Conservation (phyloP, 73 alveolate species). For the Paramecium sexaurelia region DNA sequence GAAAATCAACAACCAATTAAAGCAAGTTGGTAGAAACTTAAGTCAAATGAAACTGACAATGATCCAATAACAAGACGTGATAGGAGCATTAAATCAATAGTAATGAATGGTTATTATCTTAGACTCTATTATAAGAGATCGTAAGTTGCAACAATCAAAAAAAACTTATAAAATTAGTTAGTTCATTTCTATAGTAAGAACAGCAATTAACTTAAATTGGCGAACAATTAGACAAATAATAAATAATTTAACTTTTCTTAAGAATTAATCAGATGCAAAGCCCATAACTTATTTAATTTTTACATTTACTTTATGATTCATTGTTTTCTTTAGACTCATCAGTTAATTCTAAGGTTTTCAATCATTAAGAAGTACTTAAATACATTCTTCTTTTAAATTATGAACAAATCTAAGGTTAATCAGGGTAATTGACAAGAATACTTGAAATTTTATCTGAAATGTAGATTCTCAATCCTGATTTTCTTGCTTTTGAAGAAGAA, state of each 20-base stretch:
- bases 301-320: conserved; percentile 13
- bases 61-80: conserved; percentile 16
- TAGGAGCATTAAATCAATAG: background rate
- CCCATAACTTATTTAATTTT: background rate
- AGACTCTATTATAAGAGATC: background rate
- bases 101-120: background rate
- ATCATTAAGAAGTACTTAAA: background rate
- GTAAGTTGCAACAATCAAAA: background rate
- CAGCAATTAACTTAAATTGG: background rate
- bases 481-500: background rate
- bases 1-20: background rate
- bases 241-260: background rate
- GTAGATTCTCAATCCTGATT: conserved; percentile 9
- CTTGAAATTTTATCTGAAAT: conserved; percentile 2
- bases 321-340: background rate
- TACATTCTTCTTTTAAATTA: background rate
- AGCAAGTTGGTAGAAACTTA: background rate
- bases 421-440: background rate
- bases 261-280: background rate
- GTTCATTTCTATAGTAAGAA: background rate
- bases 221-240: background rate
- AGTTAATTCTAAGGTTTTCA: background rate
- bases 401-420: background rate
- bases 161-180: background rate
- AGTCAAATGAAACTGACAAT: conserved; percentile 19